A percentile compares a stretch with the other conserved stretches of the same genome.
Evolutionary conservation across 345 rosid species (phyloP).

Genomic region (Rhodamnia rubescens): DNA sequence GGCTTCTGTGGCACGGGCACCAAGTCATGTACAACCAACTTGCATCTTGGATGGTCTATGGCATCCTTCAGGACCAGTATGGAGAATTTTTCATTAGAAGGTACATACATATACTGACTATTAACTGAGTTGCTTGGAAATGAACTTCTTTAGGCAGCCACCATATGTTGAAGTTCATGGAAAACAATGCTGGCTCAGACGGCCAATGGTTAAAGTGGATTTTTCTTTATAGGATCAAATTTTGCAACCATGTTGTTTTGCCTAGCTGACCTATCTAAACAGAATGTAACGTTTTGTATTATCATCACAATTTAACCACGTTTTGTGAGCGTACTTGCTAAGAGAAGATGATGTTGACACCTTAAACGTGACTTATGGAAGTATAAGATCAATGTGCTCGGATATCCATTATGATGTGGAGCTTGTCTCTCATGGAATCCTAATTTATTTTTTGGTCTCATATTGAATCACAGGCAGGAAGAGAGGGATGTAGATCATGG

Average conservation of each 20-base stretch:
- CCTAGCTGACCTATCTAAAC: not conserved
- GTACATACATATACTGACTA: constrained; percentile 14
- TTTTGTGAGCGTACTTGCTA: not conserved
- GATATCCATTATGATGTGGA: not conserved
- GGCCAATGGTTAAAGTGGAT: not conserved
- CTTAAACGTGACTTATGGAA: not conserved
- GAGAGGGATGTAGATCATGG: constrained; percentile 51
- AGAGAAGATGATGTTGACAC: not conserved
- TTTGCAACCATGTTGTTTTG: not conserved
- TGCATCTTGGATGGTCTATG: constrained; percentile 94
- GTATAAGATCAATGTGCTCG: not conserved
- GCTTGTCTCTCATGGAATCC: not conserved
- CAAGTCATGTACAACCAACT: constrained; percentile 94
- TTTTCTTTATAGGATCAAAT: not conserved
- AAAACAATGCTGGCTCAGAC: not conserved
- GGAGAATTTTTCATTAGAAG: constrained; percentile 82
- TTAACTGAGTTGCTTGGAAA: not conserved
- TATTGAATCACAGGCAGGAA: constrained; percentile 60
- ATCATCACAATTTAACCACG: not conserved
- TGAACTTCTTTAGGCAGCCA: not conserved
- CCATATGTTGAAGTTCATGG: not conserved
- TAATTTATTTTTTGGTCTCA: not conserved
- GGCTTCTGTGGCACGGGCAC: constrained; percentile 99
- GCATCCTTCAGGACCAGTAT: constrained; percentile 94
- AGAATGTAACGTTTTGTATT: not conserved